These are phyloP conservation scores for Populus nigra DNA, from an alignment of 345 rosid genomes.

Conservation along the genomic window DNA sequence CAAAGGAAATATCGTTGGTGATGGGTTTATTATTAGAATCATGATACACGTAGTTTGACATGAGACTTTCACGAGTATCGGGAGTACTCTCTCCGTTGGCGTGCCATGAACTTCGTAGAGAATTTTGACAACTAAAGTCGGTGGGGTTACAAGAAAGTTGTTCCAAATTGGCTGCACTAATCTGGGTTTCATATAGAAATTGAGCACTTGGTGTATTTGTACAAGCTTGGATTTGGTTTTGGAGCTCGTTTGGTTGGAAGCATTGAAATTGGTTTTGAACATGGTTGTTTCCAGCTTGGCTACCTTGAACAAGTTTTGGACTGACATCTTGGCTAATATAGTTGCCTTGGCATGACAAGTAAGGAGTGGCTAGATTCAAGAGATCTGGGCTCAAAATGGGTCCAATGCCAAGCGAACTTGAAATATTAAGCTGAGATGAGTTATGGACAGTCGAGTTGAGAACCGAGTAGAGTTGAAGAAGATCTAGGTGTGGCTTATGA, in stretches of 20 bases:
- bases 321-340: slow-evolving; percentile 5
- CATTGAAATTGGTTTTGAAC: slow-evolving; percentile 26
- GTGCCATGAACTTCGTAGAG: not conserved
- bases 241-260: slow-evolving; percentile 7
- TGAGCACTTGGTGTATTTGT: not conserved
- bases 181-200: slow-evolving; percentile 15
- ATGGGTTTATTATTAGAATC: not conserved
- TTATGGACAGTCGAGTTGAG: slow-evolving; percentile 21
- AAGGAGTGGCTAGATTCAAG: slow-evolving; percentile 23
- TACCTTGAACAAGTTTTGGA: slow-evolving; percentile 10
- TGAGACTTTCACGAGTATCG: not conserved
- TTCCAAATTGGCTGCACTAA: slow-evolving; percentile 20
- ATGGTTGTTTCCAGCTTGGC: slow-evolving; percentile 9
- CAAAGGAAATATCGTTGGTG: not conserved
- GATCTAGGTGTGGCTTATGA: slow-evolving; percentile 65
- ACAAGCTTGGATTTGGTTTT: slow-evolving; percentile 23
- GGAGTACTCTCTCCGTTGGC: not conserved
- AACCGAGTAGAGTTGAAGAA: slow-evolving; percentile 27
- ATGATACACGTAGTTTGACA: slow-evolving; percentile 5
- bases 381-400: slow-evolving; percentile 25
- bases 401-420: slow-evolving; percentile 35
- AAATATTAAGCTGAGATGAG: slow-evolving; percentile 32
- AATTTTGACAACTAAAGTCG: slow-evolving; percentile 10
- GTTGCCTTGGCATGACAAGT: slow-evolving; percentile 23
- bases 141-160: slow-evolving; percentile 16